Conservation (phyloP, 2,329 filamentous ascomycete genomes). For the Hirsutella rhossiliensis region DNA sequence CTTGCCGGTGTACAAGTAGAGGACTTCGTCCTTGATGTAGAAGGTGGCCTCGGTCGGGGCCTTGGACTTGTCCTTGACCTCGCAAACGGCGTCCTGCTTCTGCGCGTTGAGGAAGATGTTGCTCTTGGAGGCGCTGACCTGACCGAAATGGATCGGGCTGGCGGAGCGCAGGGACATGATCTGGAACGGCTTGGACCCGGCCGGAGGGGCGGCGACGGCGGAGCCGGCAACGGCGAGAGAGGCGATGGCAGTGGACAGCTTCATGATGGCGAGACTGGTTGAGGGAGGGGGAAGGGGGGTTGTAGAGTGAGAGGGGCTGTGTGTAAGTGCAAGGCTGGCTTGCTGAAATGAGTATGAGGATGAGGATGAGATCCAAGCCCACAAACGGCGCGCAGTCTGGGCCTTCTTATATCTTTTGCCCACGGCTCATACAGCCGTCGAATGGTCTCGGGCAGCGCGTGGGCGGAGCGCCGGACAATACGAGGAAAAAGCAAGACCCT, state of each 20-base stretch:
- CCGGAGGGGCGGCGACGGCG: constrained; percentile 12
- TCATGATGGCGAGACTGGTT: constrained; percentile 11
- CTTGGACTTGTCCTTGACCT: constrained; percentile 21
- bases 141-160: constrained; percentile 32
- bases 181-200: constrained; percentile 27
- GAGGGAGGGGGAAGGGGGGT: not conserved
- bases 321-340: too few relatives aligned
- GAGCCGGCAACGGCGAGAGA: constrained; percentile 14
- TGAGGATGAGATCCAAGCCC: not conserved
- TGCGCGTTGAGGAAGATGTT: constrained; percentile 31
- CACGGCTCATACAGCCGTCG: too few relatives aligned
- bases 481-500: too few relatives aligned
- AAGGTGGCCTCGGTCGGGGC: constrained; percentile 39
- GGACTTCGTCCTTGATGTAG: constrained; percentile 29
- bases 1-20: constrained; percentile 32
- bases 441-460: too few relatives aligned
- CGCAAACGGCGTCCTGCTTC: constrained; percentile 36
- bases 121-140: constrained; percentile 30
- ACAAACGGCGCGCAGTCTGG: too few relatives aligned
- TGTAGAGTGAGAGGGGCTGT: not conserved
- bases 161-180: constrained; percentile 37
- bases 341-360: not conserved
- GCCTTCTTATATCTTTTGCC: too few relatives aligned
- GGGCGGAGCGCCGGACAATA: too few relatives aligned
- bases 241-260: constrained; percentile 13